Conservation (phyloP, 345 rosid species). For the Arabis hirsuta region DNA sequence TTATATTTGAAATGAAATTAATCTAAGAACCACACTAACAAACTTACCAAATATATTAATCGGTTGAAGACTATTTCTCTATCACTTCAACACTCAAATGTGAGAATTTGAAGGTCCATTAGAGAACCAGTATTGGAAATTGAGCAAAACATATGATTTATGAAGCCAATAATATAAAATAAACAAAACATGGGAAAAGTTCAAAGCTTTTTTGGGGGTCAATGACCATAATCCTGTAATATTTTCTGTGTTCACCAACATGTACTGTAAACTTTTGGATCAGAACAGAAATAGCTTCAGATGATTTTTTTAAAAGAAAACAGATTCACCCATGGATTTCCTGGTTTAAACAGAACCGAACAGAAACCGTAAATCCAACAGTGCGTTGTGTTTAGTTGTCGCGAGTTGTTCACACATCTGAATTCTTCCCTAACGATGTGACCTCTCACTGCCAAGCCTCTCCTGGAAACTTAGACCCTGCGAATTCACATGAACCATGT, state of each 20-base stretch:
- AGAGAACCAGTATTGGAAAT: not conserved
- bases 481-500: constrained; percentile 20
- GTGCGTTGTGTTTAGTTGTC: constrained; percentile 11
- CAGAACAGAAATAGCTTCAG: constrained; percentile 34
- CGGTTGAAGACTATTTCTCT: not conserved
- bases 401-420: constrained; percentile 35
- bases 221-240: constrained; percentile 21
- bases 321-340: constrained; percentile 19
- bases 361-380: constrained; percentile 20
- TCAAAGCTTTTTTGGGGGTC: constrained; percentile 14
- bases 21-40: no score
- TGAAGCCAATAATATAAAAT: constrained; percentile 3
- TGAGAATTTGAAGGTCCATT: not conserved
- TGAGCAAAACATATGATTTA: constrained; percentile 6
- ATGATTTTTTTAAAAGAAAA: constrained; percentile 13
- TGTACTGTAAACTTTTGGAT: constrained; percentile 36
- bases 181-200: constrained; percentile 19
- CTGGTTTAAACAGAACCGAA: constrained; percentile 16
- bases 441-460: constrained; percentile 24
- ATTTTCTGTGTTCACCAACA: constrained; percentile 23
- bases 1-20: no score
- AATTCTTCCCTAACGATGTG: constrained; percentile 26
- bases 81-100: not conserved
- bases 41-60: no score
- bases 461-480: constrained; percentile 41